Percentiles rank a stretch among this genome's conserved stretches.
These are phyloP conservation scores for Nicotiana obtusifolia DNA, from an alignment of 257 asterid genomes.

Conservation along the genomic window DNA sequence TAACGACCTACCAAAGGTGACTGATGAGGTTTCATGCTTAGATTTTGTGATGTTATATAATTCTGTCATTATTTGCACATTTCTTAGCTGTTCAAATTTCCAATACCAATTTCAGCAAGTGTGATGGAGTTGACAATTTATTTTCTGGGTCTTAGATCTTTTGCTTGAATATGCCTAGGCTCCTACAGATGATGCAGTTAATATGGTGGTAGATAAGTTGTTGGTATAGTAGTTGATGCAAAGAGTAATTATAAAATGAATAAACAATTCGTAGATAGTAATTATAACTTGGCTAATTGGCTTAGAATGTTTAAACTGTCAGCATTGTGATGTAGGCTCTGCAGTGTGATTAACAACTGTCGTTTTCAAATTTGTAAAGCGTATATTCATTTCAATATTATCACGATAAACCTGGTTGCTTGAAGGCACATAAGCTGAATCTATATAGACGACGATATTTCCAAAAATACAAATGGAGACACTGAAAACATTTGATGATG, in stretches of 20 bases:
- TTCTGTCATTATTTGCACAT: too few relatives aligned
- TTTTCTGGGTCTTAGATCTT: too few relatives aligned
- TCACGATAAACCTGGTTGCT: background rate
- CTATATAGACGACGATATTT: background rate
- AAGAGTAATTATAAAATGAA: too few relatives aligned
- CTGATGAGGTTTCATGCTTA: too few relatives aligned
- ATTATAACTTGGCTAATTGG: background rate
- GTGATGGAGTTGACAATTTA: too few relatives aligned
- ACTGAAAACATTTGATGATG: background rate
- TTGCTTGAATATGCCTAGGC: background rate
- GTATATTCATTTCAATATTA: background rate
- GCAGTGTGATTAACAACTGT: background rate
- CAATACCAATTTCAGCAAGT: too few relatives aligned
- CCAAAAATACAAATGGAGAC: too few relatives aligned
- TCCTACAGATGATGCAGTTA: background rate
- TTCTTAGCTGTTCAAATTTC: too few relatives aligned
- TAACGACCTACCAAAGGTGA: too few relatives aligned
- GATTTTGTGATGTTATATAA: too few relatives aligned
- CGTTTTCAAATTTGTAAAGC: background rate
- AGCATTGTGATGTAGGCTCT: background rate
- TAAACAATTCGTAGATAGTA: background rate
- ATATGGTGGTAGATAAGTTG: background rate
- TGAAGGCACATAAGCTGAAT: background rate
- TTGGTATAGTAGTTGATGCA: background rate
- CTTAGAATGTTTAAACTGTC: background rate